Evolutionary conservation across 2,329 filamentous ascomycete species (phyloP), one percentile per base, ranked within the genome.

Genomic region (Claviceps spartinae): DNA sequence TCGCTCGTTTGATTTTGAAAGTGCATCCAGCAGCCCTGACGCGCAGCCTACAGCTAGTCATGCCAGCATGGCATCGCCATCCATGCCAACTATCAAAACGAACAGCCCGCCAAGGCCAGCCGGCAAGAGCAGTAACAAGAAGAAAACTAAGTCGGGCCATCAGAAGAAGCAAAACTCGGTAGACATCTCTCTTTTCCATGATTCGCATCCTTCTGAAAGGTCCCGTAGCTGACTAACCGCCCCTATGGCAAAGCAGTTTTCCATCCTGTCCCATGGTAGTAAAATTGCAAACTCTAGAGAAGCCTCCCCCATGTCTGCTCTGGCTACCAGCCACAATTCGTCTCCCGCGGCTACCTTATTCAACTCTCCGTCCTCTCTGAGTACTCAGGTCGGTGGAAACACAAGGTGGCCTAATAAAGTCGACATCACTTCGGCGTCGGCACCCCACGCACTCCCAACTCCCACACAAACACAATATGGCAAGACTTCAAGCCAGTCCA

Each of bases 1-100:
- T 50, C 67, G 68, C 46, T 67, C 71, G 47, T 79, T 81, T 57
- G 75, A 80, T 56, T 82, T 83, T 60, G 74, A 76, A 16, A 79
- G 77, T 58, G 74, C 75, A 8, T 74, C 77, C 2, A 79, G 73
- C 57, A 83, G 78, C 54, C 78, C 80, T 5, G 73, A 70, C 52
- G 68, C 66, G 8, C 47, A 60, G 14, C 59, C 56, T 37, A 56
- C 53, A 9, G 57, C 53, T 11, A 55, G 53, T 14, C 61, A 56
- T 38, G 50, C 55, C 9, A 61, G 68, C 51, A 69, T 73, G 56
- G 66, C 69, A 8, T 75, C 72, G 6, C 67, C 68, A n/a, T 61
- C 60, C 47, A 74, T 72, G 67, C 65, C 68, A 36, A 67, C 60
- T 30, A 66, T 69, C 54, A 68, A 71, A 54, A 62, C 66, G 2